Percentiles rank a stretch among this genome's conserved stretches.
These are phyloP conservation scores for Ceratocystis eucalypticola DNA, from an alignment of 2,329 filamentous ascomycete species.

Conservation along the genomic window DNA sequence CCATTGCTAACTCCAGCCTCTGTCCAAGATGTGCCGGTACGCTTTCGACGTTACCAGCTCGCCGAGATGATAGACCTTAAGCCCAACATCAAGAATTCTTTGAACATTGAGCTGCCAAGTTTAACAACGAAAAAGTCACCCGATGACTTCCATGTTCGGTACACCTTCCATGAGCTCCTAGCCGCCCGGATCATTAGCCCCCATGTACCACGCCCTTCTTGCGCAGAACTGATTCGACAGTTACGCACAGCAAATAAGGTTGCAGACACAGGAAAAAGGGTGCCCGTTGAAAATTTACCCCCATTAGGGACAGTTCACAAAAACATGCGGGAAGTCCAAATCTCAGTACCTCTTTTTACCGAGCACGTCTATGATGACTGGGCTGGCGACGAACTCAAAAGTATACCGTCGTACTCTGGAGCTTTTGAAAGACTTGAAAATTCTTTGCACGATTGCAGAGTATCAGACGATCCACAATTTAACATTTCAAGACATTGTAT, in stretches of 20 bases:
- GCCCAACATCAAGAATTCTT: not conserved
- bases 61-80: not conserved
- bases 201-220: conserved; percentile 10
- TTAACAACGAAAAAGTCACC: not conserved
- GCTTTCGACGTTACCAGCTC: not conserved
- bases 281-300: not conserved
- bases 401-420: not conserved
- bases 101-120: not conserved
- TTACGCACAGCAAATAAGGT: not conserved
- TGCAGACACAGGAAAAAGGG: not conserved
- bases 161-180: conserved; percentile 12
- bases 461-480: conserved; percentile 12
- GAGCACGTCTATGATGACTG: not conserved
- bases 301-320: not conserved
- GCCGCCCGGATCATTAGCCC: conserved; percentile 1
- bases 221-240: conserved; percentile 14
- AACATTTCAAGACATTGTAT: conserved; percentile 13
- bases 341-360: conserved; percentile 7
- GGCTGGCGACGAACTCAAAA: not conserved
- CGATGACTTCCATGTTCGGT: conserved; percentile 8
- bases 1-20: not conserved
- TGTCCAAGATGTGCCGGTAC: not conserved
- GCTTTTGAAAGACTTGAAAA: conserved; percentile 4
- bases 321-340: not conserved
- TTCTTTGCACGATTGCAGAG: not conserved